Percentiles rank a stretch among this genome's conserved stretches.
phyloP scores from a whole-genome alignment of 73 alveolate species.

The Paramecium octaurelia region DNA sequence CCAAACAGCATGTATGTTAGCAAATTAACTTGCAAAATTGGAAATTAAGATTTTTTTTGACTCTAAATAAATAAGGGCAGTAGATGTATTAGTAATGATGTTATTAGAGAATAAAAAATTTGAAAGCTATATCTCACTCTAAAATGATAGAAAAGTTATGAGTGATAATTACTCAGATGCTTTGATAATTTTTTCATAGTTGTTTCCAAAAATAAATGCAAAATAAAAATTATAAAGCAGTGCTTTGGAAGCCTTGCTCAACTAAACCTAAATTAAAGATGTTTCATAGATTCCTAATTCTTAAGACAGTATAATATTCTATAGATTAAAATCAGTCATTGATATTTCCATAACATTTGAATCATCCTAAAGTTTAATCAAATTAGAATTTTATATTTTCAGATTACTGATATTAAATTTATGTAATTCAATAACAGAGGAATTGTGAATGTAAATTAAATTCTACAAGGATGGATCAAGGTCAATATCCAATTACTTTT shows the following conservation, averaged over 20 bases:
- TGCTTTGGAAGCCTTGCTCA: background rate
- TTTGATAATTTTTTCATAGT: background rate
- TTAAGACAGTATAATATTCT: background rate
- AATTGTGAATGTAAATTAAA: background rate
- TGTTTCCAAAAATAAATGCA: background rate
- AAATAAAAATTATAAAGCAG: background rate
- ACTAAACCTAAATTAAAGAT: background rate
- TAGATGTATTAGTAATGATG: background rate
- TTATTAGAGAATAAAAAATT: background rate
- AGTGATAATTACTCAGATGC: background rate
- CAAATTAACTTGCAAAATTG: background rate
- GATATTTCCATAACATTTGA: background rate
- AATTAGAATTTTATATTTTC: background rate
- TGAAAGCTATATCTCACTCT: background rate
- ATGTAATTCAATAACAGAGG: background rate
- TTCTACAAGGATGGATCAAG: background rate
- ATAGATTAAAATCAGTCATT: background rate
- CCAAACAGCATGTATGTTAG: background rate
- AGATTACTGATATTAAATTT: background rate
- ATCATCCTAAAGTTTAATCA: background rate
- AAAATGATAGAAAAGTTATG: background rate
- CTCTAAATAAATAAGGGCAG: background rate
- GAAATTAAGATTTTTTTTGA: background rate
- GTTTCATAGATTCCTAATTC: background rate
- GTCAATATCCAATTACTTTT: background rate